Conservation (phyloP, 2,329 filamentous ascomycete species). For the Xylaria digitata region DNA sequence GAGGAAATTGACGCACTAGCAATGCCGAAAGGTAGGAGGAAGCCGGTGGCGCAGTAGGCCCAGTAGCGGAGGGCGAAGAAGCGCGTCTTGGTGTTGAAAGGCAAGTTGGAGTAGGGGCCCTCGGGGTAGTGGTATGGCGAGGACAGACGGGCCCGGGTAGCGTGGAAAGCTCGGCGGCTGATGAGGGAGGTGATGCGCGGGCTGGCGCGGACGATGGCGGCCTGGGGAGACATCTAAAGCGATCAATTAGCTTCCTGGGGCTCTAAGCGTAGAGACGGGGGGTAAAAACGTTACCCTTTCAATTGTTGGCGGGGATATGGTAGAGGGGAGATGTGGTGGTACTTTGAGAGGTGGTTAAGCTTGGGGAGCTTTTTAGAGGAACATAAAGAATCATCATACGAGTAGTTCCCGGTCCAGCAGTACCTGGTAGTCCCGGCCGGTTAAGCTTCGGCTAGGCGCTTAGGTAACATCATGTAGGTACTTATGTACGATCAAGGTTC, state of each 20-base stretch:
- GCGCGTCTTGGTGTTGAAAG: conserved; percentile 94
- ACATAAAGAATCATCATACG: conserved; percentile 40
- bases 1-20: conserved; percentile 61
- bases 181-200: conserved; percentile 72
- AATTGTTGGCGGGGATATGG: conserved; percentile 15
- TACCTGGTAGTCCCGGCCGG: conserved; percentile 27
- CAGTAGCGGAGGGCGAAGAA: conserved; percentile 88
- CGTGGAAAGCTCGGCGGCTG: conserved; percentile 93
- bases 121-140: conserved; percentile 99
- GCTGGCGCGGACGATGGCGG: conserved; percentile 69
- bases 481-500: no score
- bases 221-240: conserved; percentile 79
- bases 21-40: conserved; percentile 72
- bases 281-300: conserved; percentile 39
- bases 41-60: conserved; percentile 70
- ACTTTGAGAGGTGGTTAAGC: conserved; percentile 21
- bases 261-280: background rate
- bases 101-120: conserved; percentile 92
- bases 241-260: conserved; percentile 56
- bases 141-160: conserved; percentile 84
- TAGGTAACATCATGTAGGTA: no score
- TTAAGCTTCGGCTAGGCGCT: conserved; percentile 34
- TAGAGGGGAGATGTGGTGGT: conserved; percentile 31
- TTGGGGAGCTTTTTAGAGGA: conserved; percentile 24
- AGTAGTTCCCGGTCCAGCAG: background rate